Conservation (phyloP, 2,329 filamentous ascomycete species). For the Atkinsonella hypoxylon region DNA sequence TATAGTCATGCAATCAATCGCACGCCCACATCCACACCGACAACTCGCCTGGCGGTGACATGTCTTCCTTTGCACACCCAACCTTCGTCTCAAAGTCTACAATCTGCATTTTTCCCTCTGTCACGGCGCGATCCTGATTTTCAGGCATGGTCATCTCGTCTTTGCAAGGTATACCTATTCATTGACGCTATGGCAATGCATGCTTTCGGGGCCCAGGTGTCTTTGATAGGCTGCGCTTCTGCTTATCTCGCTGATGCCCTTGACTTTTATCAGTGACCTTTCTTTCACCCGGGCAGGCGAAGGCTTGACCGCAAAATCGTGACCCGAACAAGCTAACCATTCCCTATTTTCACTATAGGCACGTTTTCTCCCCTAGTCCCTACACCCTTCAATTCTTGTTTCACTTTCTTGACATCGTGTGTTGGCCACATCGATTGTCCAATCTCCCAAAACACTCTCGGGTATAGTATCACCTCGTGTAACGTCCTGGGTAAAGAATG, state of each 20-base stretch:
- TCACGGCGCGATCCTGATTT: neutral
- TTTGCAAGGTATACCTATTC: neutral
- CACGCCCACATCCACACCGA: neutral
- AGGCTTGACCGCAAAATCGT: conserved; percentile 1
- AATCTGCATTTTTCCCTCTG: neutral
- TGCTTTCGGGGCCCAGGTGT: neutral
- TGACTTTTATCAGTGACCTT: conserved; percentile 5
- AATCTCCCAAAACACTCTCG: neutral
- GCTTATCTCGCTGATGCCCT: conserved; percentile 7
- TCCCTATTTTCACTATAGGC: neutral
- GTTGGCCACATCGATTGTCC: neutral
- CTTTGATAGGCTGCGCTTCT: neutral
- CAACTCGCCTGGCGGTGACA: neutral
- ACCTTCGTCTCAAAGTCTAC: neutral
- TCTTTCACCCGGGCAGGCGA: neutral
- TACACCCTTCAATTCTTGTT: neutral
- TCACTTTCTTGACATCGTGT: neutral
- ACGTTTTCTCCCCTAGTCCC: conserved; percentile 1
- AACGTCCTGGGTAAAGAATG: conserved; percentile 22
- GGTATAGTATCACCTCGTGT: neutral
- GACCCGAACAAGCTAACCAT: conserved; percentile 2
- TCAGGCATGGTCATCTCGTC: neutral
- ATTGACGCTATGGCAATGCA: neutral
- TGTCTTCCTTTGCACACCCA: neutral
- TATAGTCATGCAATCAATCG: neutral